phyloP scores from a whole-genome alignment of 345 rosid species.

The Sisymbrium irio region DNA sequence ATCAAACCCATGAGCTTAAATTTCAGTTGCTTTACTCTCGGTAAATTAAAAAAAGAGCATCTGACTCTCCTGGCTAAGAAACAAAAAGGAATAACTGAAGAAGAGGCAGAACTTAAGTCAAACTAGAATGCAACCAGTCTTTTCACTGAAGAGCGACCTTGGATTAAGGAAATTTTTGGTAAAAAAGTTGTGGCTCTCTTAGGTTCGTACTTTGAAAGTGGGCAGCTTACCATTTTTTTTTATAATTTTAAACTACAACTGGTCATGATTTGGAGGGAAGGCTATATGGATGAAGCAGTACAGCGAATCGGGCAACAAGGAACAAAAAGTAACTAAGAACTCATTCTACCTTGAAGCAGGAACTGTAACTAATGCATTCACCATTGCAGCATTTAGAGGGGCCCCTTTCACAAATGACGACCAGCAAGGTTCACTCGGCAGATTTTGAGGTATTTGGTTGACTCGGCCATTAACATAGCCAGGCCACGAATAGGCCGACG shows the following conservation, averaged over 20 bases:
- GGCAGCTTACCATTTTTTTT: neutral
- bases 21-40: constrained; percentile 82
- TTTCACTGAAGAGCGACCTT: neutral
- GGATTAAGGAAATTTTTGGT: neutral
- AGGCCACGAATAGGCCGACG: constrained; percentile 88
- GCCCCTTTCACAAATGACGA: constrained; percentile 82
- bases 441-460: constrained; percentile 58
- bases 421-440: constrained; percentile 81
- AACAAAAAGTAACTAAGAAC: constrained; percentile 1
- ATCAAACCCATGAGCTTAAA: constrained; percentile 87
- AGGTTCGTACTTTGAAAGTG: neutral
- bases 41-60: constrained; percentile 63
- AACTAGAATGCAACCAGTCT: constrained; percentile 23
- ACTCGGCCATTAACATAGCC: constrained; percentile 78
- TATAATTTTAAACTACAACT: neutral
- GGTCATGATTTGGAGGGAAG: constrained; percentile 6
- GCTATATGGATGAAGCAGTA: constrained; percentile 11
- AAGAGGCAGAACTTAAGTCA: constrained; percentile 40
- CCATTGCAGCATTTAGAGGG: constrained; percentile 59
- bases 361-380: constrained; percentile 68
- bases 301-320: neutral
- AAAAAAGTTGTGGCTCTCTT: neutral
- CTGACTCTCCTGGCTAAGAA: constrained; percentile 70
- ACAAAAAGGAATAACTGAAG: constrained; percentile 62
- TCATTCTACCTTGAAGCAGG: constrained; percentile 86